phyloP scores from a whole-genome alignment of 768 basidiomycete species.

The Porphyrellus cyaneotinctus region DNA sequence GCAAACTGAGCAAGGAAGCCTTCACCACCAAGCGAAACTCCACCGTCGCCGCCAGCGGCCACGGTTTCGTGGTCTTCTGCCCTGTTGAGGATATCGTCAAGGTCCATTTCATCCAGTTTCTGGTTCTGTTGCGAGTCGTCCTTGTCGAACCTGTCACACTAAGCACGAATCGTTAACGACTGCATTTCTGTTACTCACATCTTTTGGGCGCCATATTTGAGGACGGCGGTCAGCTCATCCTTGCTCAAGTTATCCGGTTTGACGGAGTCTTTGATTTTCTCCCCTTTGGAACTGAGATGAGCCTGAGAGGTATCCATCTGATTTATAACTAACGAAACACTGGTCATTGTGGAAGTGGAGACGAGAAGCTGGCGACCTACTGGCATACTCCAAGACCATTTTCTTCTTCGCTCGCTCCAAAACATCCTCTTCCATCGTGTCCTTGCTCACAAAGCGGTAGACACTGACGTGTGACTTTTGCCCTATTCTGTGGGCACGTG shows the following conservation, averaged over 20 bases:
- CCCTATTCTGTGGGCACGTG: constrained; percentile 96
- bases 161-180: constrained; percentile 6
- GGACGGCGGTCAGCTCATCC: constrained; percentile 93
- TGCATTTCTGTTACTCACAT: constrained; percentile 53
- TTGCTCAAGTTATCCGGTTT: constrained; percentile 88
- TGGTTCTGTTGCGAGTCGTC: constrained; percentile 89
- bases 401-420: constrained; percentile 98
- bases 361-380: constrained; percentile 50
- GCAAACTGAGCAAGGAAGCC: constrained; percentile 95
- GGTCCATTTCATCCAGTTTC: constrained; percentile 98
- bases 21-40: constrained; percentile 95
- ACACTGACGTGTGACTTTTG: constrained; percentile 99
- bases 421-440: constrained; percentile 99
- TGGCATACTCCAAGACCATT: constrained; percentile 99
- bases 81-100: constrained; percentile 94
- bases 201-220: constrained; percentile 98
- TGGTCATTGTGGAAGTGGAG: constrained; percentile 8
- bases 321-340: constrained; percentile 77
- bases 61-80: constrained; percentile 98
- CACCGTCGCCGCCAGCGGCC: constrained; percentile 73
- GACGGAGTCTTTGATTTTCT: constrained; percentile 56
- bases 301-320: constrained; percentile 99
- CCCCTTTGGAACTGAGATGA: constrained; percentile 81
- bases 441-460: constrained; percentile 97
- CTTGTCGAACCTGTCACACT: constrained; percentile 79